Evolutionary conservation across 2,329 filamentous ascomycete species (phyloP).

Genomic region (Fusarium chuoi): DNA sequence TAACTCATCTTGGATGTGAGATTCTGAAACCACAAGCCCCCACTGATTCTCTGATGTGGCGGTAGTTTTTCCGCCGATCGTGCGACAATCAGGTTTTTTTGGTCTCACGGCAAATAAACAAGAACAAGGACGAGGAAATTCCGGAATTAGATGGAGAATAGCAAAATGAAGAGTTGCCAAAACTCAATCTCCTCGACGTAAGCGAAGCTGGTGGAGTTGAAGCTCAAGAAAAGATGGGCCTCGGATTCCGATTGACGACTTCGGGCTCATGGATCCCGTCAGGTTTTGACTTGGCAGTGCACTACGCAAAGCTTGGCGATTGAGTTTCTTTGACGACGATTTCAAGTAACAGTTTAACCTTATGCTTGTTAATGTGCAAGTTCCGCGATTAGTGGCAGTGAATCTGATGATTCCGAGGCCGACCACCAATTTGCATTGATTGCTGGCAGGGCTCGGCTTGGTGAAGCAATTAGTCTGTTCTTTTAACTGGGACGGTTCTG

Average conservation of each 20-base stretch:
- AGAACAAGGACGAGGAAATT: neutral
- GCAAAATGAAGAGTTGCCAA: neutral
- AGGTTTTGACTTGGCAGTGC: constrained; percentile 4
- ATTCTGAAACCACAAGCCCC: constrained; percentile 10
- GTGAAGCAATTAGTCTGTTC: neutral
- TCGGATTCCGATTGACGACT: constrained; percentile 18
- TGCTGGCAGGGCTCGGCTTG: neutral
- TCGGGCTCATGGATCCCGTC: neutral
- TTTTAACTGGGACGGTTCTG: neutral
- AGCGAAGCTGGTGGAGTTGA: neutral
- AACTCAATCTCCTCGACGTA: constrained; percentile 1
- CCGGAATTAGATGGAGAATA: constrained; percentile 14
- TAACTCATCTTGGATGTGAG: neutral
- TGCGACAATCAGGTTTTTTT: constrained; percentile 27
- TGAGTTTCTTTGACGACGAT: neutral
- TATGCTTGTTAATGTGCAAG: neutral
- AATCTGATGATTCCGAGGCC: neutral
- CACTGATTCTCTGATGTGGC: neutral
- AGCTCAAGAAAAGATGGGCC: neutral
- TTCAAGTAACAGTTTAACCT: neutral
- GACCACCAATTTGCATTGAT: neutral
- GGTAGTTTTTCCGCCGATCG: constrained; percentile 18
- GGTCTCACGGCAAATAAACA: neutral
- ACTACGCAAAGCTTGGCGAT: constrained; percentile 16
- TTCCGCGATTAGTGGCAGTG: neutral